Percentiles rank a stretch among this genome's conserved stretches.
Evolutionary conservation across 352 stramenopile genomes (phyloP).

Genomic region (Phytophthora meadii): DNA sequence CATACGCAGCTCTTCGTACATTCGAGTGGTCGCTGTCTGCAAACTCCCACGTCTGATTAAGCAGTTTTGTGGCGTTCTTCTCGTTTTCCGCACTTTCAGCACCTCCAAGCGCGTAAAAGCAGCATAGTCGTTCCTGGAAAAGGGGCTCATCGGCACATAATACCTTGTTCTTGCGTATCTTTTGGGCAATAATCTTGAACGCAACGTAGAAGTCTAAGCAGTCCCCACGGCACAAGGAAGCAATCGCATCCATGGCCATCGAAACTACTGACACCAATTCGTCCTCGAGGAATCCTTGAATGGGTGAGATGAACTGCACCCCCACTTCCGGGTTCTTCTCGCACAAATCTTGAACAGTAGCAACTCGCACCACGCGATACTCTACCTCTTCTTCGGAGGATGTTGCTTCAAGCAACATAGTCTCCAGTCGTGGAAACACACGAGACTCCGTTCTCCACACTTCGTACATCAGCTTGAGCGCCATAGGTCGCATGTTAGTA

Average conservation of each 20-base stretch:
- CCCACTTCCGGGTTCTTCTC: constrained; percentile 67
- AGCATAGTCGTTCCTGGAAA: constrained; percentile 65
- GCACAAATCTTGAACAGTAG: constrained; percentile 71
- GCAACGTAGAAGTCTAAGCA: constrained; percentile 80
- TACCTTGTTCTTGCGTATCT: constrained; percentile 75
- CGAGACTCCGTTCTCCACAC: constrained; percentile 74
- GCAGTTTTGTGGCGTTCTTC: constrained; percentile 51
- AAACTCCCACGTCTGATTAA: constrained; percentile 63
- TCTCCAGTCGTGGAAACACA: constrained; percentile 68
- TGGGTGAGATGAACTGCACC: constrained; percentile 68
- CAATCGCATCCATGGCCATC: constrained; percentile 74
- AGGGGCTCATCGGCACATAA: constrained; percentile 47
- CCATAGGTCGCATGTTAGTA: constrained; percentile 44
- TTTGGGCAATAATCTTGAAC: constrained; percentile 78
- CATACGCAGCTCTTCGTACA: constrained; percentile 55
- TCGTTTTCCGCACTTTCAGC: constrained; percentile 47
- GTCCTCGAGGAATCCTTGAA: constrained; percentile 69
- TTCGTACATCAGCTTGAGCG: constrained; percentile 62
- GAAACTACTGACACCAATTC: constrained; percentile 53
- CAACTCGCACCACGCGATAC: constrained; percentile 56
- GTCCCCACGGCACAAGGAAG: constrained; percentile 59
- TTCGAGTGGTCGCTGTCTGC: constrained; percentile 35
- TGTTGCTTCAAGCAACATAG: constrained; percentile 50
- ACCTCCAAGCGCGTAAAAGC: constrained; percentile 57
- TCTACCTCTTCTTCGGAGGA: constrained; percentile 38